A percentile compares a stretch with the other conserved stretches of the same genome.
Evolutionary conservation across 371 early-diverging fungal genomes (phyloP).

Genomic region (Dichotomocladium elegans): DNA sequence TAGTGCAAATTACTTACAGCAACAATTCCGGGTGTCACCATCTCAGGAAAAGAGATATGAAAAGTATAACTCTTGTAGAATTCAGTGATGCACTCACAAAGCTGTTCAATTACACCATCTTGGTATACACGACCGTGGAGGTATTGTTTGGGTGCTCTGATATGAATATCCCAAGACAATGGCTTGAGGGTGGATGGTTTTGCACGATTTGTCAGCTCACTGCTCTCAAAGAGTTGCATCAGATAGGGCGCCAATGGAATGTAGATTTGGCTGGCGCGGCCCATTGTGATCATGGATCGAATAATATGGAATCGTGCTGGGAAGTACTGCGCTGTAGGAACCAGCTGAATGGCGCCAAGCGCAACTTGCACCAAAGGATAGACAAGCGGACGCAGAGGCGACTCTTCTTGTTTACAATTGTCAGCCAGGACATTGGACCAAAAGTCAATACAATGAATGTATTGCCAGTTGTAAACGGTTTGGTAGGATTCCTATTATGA

Average conservation of each 20-base stretch:
- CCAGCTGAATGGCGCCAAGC: slow-evolving; percentile 75
- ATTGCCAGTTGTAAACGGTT: slow-evolving; percentile 94
- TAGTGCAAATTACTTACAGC: slow-evolving; percentile 54
- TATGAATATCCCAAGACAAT: slow-evolving; percentile 66
- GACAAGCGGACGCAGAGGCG: slow-evolving; percentile 72
- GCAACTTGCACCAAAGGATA: slow-evolving; percentile 91
- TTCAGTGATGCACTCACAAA: slow-evolving; percentile 63
- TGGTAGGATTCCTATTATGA: slow-evolving; percentile 67
- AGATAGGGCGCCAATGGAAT: slow-evolving; percentile 84
- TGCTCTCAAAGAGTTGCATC: slow-evolving; percentile 69
- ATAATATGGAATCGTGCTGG: slow-evolving; percentile 89
- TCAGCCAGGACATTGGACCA: slow-evolving; percentile 83
- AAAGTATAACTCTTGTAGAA: slow-evolving; percentile 66
- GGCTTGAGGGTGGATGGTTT: slow-evolving; percentile 78
- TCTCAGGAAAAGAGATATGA: slow-evolving; percentile 88
- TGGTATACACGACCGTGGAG: slow-evolving; percentile 79
- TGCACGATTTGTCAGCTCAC: slow-evolving; percentile 53
- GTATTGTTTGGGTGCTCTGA: slow-evolving; percentile 78
- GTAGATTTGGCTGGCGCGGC: slow-evolving; percentile 67
- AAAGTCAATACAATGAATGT: slow-evolving; percentile 81
- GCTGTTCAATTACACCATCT: slow-evolving; percentile 74
- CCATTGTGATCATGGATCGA: slow-evolving; percentile 63
- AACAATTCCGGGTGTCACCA: slow-evolving; percentile 72
- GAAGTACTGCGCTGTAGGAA: slow-evolving; percentile 85
- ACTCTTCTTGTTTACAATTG: slow-evolving; percentile 61